Conservation (phyloP, 345 rosid species). For the Sonneratia caseolaris region DNA sequence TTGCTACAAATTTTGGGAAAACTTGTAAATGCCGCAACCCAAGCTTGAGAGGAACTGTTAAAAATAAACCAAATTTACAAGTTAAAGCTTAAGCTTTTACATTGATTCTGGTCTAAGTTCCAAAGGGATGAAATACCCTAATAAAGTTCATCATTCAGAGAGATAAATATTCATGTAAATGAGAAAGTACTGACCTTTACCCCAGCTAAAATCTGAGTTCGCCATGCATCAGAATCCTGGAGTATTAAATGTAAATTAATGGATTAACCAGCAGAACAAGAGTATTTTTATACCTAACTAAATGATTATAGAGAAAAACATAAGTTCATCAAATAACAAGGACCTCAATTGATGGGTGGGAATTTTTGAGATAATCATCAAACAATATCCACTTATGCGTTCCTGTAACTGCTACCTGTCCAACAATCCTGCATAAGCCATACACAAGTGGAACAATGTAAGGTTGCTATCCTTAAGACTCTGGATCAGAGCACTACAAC, state of each 20-base stretch:
- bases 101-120: background rate
- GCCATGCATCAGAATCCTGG: constrained; percentile 79
- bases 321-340: constrained; percentile 8
- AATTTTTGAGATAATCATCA: constrained; percentile 32
- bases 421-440: constrained; percentile 49
- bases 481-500: background rate
- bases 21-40: no score
- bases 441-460: background rate
- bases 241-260: constrained; percentile 7
- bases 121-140: background rate
- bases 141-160: background rate
- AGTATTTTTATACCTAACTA: background rate
- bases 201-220: constrained; percentile 67
- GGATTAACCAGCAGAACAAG: background rate
- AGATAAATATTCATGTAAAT: background rate
- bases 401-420: constrained; percentile 78
- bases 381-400: constrained; percentile 64
- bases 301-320: background rate
- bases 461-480: background rate
- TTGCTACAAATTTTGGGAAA: no score
- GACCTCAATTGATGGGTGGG: constrained; percentile 54
- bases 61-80: no score
- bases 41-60: no score
- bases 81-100: background rate
- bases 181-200: constrained; percentile 47